Conservation (phyloP, 1,284 basidiomycete genomes). For the Leccinum insolens region DNA sequence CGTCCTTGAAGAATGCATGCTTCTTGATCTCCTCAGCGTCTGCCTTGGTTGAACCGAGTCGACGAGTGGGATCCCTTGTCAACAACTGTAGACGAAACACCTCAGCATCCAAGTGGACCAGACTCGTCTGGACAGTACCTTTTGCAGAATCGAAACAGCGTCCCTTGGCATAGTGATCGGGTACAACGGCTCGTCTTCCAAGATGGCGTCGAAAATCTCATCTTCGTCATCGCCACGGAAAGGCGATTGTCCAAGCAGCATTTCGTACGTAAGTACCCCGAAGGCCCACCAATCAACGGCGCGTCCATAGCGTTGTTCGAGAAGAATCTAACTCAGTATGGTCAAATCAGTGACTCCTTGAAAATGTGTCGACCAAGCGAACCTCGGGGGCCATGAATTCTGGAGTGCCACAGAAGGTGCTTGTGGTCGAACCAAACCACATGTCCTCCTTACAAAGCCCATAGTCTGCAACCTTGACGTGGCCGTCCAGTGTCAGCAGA, state of each 20-base stretch:
- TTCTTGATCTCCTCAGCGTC: conserved; percentile 98
- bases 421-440: conserved; percentile 97
- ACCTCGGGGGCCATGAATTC: conserved; percentile 99
- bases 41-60: conserved; percentile 91
- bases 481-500: conserved; percentile 93
- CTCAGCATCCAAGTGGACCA: conserved; percentile 13
- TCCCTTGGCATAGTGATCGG: conserved; percentile 99
- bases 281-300: conserved; percentile 99
- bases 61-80: conserved; percentile 89
- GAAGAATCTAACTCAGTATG: conserved; percentile 72
- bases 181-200: conserved; percentile 98
- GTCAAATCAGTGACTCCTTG: not conserved
- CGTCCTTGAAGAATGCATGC: conserved; percentile 98
- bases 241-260: conserved; percentile 98
- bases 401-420: conserved; percentile 99
- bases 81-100: conserved; percentile 63
- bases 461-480: conserved; percentile 99
- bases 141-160: conserved; percentile 94
- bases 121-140: conserved; percentile 49
- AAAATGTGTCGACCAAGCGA: conserved; percentile 21
- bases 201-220: conserved; percentile 97
- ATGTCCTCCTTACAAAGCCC: conserved; percentile 99
- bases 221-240: conserved; percentile 99
- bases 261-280: conserved; percentile 98
- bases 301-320: conserved; percentile 97